phyloP scores from a whole-genome alignment of 176 grass and related monocot genomes.

The Oryza brachyantha region DNA sequence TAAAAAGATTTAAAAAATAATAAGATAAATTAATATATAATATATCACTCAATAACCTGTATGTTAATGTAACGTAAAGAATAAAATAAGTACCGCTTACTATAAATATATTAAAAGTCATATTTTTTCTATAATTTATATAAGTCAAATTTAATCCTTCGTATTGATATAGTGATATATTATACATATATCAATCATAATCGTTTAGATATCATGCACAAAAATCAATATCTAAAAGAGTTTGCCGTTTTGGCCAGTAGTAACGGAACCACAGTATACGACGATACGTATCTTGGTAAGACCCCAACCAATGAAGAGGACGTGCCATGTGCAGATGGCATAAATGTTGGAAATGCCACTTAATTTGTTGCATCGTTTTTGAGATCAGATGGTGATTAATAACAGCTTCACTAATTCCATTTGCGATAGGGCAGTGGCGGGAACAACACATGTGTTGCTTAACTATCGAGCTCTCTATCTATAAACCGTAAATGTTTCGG shows the following conservation, averaged over 20 bases:
- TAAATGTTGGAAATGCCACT: background rate
- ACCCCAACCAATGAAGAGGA: background rate
- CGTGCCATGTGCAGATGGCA: background rate
- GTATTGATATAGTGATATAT: too few relatives aligned
- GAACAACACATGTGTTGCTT: background rate
- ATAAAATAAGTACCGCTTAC: too few relatives aligned
- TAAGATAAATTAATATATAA: too few relatives aligned
- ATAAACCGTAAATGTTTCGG: background rate
- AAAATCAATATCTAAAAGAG: too few relatives aligned
- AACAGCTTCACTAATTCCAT: background rate
- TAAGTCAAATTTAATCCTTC: too few relatives aligned
- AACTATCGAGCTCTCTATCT: background rate
- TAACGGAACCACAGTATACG: background rate
- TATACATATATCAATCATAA: too few relatives aligned
- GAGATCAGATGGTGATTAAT: background rate
- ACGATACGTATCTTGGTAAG: background rate
- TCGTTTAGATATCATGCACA: too few relatives aligned
- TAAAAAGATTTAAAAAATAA: too few relatives aligned
- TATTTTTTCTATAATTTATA: too few relatives aligned
- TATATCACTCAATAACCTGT: too few relatives aligned
- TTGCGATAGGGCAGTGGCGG: background rate
- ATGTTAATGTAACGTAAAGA: too few relatives aligned
- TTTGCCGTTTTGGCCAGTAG: constrained; percentile 7
- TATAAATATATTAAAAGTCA: too few relatives aligned
- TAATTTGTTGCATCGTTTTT: background rate